Percentiles rank a stretch among this genome's conserved stretches.
phyloP scores from a whole-genome alignment of 768 basidiomycete species.

The Psilocybe cyanescens region DNA sequence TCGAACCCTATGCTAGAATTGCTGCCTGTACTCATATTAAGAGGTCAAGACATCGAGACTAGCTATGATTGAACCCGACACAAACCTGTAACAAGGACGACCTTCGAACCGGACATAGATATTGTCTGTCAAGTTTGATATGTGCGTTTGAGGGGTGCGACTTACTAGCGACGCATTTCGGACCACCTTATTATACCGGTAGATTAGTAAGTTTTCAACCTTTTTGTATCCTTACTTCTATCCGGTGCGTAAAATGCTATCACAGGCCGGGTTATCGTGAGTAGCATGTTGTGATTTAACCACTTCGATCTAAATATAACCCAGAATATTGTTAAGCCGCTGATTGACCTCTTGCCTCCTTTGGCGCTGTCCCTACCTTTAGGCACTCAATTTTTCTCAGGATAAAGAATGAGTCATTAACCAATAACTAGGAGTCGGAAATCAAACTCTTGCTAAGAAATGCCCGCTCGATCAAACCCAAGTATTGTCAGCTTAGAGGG shows the following conservation, averaged over 20 bases:
- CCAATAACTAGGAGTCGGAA: too few species aligned
- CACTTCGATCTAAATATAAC: not conserved
- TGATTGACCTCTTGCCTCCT: too few species aligned
- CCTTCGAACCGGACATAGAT: not conserved
- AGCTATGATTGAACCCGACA: too few species aligned
- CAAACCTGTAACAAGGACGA: constrained; percentile 5
- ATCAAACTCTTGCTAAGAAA: too few species aligned
- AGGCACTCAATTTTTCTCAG: too few species aligned
- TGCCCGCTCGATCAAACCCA: too few species aligned
- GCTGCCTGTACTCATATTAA: constrained; percentile 29
- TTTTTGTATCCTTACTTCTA: not conserved
- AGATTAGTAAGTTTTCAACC: not conserved
- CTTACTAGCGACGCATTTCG: not conserved
- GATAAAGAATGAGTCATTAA: too few species aligned
- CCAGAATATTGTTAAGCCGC: too few species aligned
- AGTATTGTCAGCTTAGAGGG: too few species aligned
- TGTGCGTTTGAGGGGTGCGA: not conserved
- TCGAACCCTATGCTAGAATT: constrained; percentile 53
- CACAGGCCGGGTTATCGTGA: not conserved
- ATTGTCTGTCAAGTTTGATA: too few species aligned
- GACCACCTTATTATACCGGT: not conserved
- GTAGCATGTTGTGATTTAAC: not conserved
- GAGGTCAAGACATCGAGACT: not conserved
- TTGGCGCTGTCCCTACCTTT: too few species aligned
- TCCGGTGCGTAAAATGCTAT: not conserved